phyloP scores from a whole-genome alignment of 306 rosid species.

The Cucurbita argyrosperma region DNA sequence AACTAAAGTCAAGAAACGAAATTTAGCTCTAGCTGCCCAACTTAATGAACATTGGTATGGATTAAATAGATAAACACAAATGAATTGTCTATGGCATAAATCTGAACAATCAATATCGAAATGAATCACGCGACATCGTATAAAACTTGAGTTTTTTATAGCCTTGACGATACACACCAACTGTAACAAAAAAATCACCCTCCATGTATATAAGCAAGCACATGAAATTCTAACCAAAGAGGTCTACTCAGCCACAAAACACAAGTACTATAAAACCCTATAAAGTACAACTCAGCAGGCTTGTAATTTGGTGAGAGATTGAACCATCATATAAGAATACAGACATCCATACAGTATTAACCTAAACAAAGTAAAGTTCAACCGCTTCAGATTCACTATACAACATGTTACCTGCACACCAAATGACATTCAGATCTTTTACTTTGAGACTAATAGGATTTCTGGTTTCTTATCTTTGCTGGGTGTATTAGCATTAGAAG shows the following conservation, averaged over 20 bases:
- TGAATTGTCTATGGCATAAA: not conserved
- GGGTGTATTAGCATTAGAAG: conserved; percentile 69
- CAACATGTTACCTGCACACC: conserved; percentile 33
- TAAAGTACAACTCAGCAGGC: not conserved
- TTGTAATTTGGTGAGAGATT: not conserved
- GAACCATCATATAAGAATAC: conserved; percentile 4
- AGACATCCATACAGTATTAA: conserved; percentile 24
- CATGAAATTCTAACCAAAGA: conserved; percentile 5
- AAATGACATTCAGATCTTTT: conserved; percentile 11
- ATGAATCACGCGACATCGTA: not conserved
- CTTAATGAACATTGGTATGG: not conserved
- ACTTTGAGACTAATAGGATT: conserved; percentile 73
- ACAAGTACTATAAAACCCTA: not conserved
- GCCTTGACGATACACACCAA: not conserved
- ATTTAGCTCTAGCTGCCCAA: not conserved
- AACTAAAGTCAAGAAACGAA: not conserved
- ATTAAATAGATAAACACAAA: not conserved
- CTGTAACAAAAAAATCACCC: not conserved
- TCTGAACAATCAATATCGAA: not conserved
- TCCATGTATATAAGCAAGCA: conserved; percentile 5
- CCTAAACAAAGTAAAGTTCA: conserved; percentile 24
- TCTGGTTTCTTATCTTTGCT: conserved; percentile 82
- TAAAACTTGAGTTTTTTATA: conserved; percentile 1
- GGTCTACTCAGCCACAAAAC: conserved; percentile 1
- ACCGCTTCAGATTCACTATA: conserved; percentile 22